Evolutionary conservation across 2,329 filamentous ascomycete species (phyloP).

Genomic region (Xylaria hypoxylon): DNA sequence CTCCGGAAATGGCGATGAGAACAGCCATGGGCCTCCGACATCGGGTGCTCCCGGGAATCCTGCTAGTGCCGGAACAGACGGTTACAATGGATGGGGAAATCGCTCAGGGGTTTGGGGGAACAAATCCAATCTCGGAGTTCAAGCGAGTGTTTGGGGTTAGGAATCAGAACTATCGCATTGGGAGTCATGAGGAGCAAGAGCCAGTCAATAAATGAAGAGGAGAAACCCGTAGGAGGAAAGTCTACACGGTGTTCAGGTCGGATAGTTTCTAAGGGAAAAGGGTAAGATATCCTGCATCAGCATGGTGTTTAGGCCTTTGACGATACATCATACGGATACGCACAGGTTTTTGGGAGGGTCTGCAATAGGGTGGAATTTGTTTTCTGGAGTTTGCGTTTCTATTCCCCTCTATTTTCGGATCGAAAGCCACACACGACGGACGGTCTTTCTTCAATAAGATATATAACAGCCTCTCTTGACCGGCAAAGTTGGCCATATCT

Average conservation of each 20-base stretch:
- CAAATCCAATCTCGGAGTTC: conserved; percentile 83
- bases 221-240: conserved; percentile 24
- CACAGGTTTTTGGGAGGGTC: conserved; percentile 35
- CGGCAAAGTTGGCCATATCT: conserved; percentile 15
- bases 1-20: conserved; percentile 63
- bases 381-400: conserved; percentile 39
- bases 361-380: conserved; percentile 34
- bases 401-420: conserved; percentile 32
- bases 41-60: conserved; percentile 70
- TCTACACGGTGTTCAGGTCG: conserved; percentile 51
- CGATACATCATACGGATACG: conserved; percentile 47
- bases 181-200: conserved; percentile 26
- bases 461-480: conserved; percentile 28
- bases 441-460: conserved; percentile 18
- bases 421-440: conserved; percentile 29
- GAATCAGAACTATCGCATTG: conserved; percentile 30
- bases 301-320: conserved; percentile 53
- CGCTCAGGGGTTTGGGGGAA: conserved; percentile 87
- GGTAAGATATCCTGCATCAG: conserved; percentile 52
- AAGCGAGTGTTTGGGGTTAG: conserved; percentile 95
- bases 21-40: conserved; percentile 47
- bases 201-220: conserved; percentile 15
- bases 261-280: conserved; percentile 47
- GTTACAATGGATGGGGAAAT: conserved; percentile 77
- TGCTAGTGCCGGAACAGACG: conserved; percentile 58